Evolutionary conservation across 192 early-diverging fungal genomes (phyloP), one percentile per base, ranked within the genome.

Genomic region (Podila verticillata): DNA sequence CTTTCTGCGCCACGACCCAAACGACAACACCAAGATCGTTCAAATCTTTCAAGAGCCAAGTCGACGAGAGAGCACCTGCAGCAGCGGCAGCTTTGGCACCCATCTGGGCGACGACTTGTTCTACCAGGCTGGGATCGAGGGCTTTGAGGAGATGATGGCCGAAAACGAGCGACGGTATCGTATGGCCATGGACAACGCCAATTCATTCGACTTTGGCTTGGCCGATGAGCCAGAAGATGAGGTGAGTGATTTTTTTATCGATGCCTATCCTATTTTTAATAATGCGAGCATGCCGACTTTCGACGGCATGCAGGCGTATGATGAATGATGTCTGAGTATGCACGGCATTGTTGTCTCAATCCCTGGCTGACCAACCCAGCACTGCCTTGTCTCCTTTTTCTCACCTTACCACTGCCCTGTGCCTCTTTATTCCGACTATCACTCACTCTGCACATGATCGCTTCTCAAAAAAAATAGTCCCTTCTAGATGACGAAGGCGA

Each of bases 1-100:
- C 75, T 91, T 95, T 83, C 85, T 92, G 4, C 59, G 68, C 34
- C 77, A 80, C 61, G 69, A 80, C 29, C 78, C 87, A 49, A 80
- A 84, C 8, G 83, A 87, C 22, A 88, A 85, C 15, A 75, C 77
- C 1, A 84, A 83, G 54, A 82, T 90, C 57, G 81, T 78, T 0
- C 72, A 87, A 34, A 84, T 90, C 59, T 82, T 88, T 26, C 66
- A 72, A 28, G 72, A 74, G 30, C 81, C 81, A 31, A 49, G 68
- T 48, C 68, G 70, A 30, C 68, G 75, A 19, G 68, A 79, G 32
- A 79, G 75, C 47, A 66, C 54, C 61, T 66, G 69, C 32, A 79
- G 63, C 61, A 15, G 4, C 30, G 57, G 57, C 2, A 60, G 9
- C 28, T 15, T 44, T 44, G 39, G 39, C 15, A 0, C 17, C 39